Percentiles rank a stretch among this genome's conserved stretches.
Conservation (phyloP, 495 filamentous ascomycete genomes). For the Glarea lozoyensis region DNA sequence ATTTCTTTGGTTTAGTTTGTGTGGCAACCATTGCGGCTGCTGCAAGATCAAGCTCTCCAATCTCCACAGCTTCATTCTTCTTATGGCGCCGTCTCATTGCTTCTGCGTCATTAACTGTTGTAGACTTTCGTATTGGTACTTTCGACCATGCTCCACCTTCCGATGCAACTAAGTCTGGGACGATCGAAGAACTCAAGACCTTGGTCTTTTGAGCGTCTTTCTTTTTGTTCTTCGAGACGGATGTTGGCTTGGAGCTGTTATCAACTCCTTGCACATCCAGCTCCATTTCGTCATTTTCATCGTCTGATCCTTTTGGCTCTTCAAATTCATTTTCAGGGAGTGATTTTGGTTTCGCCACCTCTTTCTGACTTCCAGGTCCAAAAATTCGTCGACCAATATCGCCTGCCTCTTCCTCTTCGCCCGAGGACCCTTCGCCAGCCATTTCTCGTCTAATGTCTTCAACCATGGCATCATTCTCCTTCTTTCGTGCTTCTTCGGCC, state of each 20-base stretch:
- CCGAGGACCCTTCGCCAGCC: conserved; percentile 43
- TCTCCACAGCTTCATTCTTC: conserved; percentile 21
- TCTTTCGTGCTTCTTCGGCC: conserved; percentile 67
- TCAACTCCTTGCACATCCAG: conserved; percentile 19
- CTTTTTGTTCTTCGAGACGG: neutral
- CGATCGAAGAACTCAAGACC: neutral
- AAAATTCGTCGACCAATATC: conserved; percentile 58
- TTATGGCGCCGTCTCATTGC: conserved; percentile 23
- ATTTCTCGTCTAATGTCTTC: conserved; percentile 67
- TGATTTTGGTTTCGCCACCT: conserved; percentile 4
- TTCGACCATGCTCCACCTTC: conserved; percentile 30
- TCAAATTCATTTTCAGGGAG: conserved; percentile 45
- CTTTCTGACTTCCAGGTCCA: conserved; percentile 34
- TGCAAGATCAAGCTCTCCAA: conserved; percentile 31
- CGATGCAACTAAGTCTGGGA: neutral
- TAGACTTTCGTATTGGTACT: conserved; percentile 15
- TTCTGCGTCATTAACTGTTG: conserved; percentile 13
- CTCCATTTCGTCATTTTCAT: conserved; percentile 9
- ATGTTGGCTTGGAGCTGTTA: neutral
- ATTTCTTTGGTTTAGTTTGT: conserved; percentile 20
- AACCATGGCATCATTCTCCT: conserved; percentile 74
- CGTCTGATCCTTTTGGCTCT: conserved; percentile 30
- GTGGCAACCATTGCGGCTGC: conserved; percentile 25
- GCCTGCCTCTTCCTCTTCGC: conserved; percentile 42
- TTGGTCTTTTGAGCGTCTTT: neutral